Evolutionary conservation across 306 rosid species (phyloP).

Genomic region (Lupinus albus): DNA sequence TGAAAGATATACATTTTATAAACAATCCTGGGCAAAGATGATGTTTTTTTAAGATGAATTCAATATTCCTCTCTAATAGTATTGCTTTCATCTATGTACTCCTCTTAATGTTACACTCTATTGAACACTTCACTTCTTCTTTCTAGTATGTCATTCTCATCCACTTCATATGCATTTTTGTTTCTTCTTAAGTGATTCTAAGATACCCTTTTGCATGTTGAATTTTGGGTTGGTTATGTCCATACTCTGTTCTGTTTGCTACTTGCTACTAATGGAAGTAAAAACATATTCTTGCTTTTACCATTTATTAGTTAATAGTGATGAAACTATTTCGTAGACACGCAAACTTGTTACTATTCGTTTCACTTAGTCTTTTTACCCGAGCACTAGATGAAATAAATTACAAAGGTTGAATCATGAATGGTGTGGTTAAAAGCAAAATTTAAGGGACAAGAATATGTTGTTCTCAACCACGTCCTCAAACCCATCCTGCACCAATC

Average conservation of each 20-base stretch:
- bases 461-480: too few relatives aligned
- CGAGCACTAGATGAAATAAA: slow-evolving; percentile 36
- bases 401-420: slow-evolving; percentile 80
- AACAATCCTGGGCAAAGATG: too few relatives aligned
- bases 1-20: too few relatives aligned
- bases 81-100: too few relatives aligned
- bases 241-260: slow-evolving; percentile 16
- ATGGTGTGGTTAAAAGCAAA: too few relatives aligned
- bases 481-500: too few relatives aligned
- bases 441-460: too few relatives aligned
- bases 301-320: not conserved
- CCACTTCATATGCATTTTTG: slow-evolving; percentile 36
- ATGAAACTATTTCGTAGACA: not conserved
- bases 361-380: slow-evolving; percentile 31
- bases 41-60: too few relatives aligned
- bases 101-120: too few relatives aligned
- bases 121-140: slow-evolving; percentile 34
- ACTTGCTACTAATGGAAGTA: too few relatives aligned
- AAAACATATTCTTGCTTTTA: not conserved
- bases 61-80: too few relatives aligned
- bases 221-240: slow-evolving; percentile 26
- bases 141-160: slow-evolving; percentile 53
- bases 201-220: slow-evolving; percentile 14
- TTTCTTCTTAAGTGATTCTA: slow-evolving; percentile 16
- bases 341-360: slow-evolving; percentile 16